These are phyloP conservation scores for Francoa sonchifolia DNA, from an alignment of 441 rosid genomes.

Conservation along the genomic window DNA sequence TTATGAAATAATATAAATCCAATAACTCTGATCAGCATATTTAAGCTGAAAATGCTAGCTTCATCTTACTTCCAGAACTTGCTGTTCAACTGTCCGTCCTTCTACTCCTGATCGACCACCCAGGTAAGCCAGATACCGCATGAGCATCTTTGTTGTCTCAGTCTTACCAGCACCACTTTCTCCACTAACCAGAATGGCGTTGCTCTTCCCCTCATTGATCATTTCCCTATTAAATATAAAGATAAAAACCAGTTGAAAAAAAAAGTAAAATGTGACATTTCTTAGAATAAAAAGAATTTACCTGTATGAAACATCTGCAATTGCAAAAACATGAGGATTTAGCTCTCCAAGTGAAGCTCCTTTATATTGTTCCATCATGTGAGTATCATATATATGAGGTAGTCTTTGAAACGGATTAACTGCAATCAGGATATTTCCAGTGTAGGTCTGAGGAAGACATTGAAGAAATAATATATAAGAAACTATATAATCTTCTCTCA, in stretches of 20 bases:
- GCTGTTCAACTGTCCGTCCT: constrained; percentile 98
- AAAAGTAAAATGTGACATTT: neutral
- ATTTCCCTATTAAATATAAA: constrained; percentile 55
- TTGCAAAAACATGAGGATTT: constrained; percentile 97
- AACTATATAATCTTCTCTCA: constrained; percentile 1
- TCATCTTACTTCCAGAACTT: constrained; percentile 85
- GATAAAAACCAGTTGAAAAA: constrained; percentile 7
- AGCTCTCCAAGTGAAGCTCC: constrained; percentile 97
- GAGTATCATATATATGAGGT: constrained; percentile 94
- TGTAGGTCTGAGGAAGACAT: constrained; percentile 61
- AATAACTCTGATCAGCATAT: too few species aligned
- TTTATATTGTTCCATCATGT: constrained; percentile 99
- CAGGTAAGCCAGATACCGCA: constrained; percentile 93
- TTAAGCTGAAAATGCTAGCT: too few species aligned
- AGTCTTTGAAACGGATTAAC: constrained; percentile 97
- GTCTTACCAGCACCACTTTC: constrained; percentile 99
- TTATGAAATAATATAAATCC: too few species aligned
- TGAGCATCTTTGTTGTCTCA: constrained; percentile 99
- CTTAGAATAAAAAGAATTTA: constrained; percentile 13
- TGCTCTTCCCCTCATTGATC: constrained; percentile 94
- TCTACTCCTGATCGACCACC: constrained; percentile 98
- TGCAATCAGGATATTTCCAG: constrained; percentile 98
- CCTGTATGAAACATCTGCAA: constrained; percentile 96
- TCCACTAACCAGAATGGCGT: constrained; percentile 98
- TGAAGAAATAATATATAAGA: constrained; percentile 7